Evolutionary conservation across 176 grass and related monocot genomes (phyloP).

Genomic region (Triticum monococcum): DNA sequence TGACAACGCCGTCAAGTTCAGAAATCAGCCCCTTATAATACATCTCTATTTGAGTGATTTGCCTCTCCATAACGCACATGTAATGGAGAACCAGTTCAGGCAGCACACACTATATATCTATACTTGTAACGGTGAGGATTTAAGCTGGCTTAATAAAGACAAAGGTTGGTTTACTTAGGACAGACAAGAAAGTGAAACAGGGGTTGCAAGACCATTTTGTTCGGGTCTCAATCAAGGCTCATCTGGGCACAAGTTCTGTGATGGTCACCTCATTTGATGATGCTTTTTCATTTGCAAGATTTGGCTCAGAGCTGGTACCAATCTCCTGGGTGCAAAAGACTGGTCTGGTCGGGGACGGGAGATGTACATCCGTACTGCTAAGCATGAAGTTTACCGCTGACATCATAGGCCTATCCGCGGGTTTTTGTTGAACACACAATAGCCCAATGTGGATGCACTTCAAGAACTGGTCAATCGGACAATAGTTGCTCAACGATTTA

Average conservation of each 20-base stretch:
- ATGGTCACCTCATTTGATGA: conserved; percentile 30
- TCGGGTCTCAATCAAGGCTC: background rate
- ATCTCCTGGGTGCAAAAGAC: background rate
- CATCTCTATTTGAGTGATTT: too few relatives aligned
- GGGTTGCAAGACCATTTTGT: background rate
- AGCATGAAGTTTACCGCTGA: conserved; percentile 41
- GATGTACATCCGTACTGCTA: background rate
- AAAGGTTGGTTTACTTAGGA: background rate
- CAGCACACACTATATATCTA: background rate
- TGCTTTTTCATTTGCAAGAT: background rate
- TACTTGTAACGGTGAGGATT: too few relatives aligned
- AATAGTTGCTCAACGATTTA: background rate
- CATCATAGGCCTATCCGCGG: conserved; percentile 21
- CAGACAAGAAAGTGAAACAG: background rate
- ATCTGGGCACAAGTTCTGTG: background rate
- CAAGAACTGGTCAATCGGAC: background rate
- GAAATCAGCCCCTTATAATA: too few relatives aligned
- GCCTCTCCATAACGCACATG: too few relatives aligned
- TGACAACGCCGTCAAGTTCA: too few relatives aligned
- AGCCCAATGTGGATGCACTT: conserved; percentile 31
- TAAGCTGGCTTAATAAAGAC: too few relatives aligned
- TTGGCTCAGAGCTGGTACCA: background rate
- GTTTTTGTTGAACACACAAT: conserved; percentile 40
- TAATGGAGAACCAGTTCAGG: too few relatives aligned
- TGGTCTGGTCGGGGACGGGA: background rate